phyloP scores from a whole-genome alignment of 1,284 basidiomycete species.

The Polyporus tsugae region DNA sequence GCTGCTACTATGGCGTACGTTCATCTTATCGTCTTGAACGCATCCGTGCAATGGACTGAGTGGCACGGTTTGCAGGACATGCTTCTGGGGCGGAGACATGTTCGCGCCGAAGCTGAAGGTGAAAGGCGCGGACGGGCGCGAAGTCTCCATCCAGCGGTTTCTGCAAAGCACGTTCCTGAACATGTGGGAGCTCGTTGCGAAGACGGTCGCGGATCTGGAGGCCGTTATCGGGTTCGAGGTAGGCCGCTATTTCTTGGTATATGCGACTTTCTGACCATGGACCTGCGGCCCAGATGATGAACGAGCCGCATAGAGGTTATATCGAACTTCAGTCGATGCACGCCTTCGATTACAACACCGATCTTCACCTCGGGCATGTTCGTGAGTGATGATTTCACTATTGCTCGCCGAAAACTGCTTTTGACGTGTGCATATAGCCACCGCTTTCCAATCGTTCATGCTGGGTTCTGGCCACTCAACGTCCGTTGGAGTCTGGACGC shows the following conservation, averaged over 20 bases:
- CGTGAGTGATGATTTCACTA: conserved; percentile 58
- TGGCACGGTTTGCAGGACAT: conserved; percentile 54
- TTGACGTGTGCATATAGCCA: conserved; percentile 53
- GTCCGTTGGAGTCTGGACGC: conserved; percentile 74
- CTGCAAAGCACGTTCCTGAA: conserved; percentile 86
- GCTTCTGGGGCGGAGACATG: conserved; percentile 90
- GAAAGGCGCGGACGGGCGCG: conserved; percentile 53
- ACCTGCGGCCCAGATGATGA: conserved; percentile 73
- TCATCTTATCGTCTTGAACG: neutral
- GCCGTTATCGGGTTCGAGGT: conserved; percentile 91
- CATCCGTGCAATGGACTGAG: neutral
- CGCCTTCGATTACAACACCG: conserved; percentile 92
- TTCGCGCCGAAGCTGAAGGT: conserved; percentile 82
- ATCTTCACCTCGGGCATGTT: conserved; percentile 87
- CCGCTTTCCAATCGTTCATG: conserved; percentile 86
- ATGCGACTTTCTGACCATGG: neutral
- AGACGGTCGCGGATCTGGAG: conserved; percentile 76
- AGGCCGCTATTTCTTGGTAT: neutral
- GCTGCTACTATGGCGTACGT: conserved; percentile 89
- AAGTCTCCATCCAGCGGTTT: conserved; percentile 80
- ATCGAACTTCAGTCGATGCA: conserved; percentile 86
- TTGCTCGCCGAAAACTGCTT: neutral
- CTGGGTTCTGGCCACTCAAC: conserved; percentile 85
- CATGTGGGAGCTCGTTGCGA: conserved; percentile 78
- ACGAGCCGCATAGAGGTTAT: conserved; percentile 96